Conservation (phyloP, 352 stramenopile species). For the Globisporangium barbulae region DNA sequence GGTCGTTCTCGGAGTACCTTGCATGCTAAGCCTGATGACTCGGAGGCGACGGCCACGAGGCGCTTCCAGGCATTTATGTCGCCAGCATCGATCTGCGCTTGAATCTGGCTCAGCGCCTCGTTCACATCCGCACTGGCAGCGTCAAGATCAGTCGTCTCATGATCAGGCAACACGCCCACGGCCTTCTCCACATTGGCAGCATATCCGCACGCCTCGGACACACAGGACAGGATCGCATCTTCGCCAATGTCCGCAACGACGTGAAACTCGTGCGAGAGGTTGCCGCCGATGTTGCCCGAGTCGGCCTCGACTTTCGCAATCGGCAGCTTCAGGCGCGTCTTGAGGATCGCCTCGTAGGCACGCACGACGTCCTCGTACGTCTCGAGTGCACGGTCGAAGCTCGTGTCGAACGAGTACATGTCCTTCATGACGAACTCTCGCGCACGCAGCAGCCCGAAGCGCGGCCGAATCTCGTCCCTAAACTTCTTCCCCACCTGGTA, state of each 20-base stretch:
- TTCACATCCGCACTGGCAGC: neutral
- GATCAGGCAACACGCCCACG: conserved; percentile 31
- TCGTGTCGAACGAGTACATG: conserved; percentile 88
- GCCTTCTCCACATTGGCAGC: conserved; percentile 89
- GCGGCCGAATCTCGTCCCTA: conserved; percentile 84
- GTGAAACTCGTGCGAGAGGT: conserved; percentile 89
- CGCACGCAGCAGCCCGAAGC: conserved; percentile 79
- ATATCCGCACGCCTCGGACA: conserved; percentile 52
- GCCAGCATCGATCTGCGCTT: conserved; percentile 13
- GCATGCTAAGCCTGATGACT: conserved; percentile 21
- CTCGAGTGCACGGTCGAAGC: conserved; percentile 46
- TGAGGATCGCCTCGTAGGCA: conserved; percentile 79
- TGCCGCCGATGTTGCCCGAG: conserved; percentile 85
- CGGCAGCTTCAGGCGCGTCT: conserved; percentile 54
- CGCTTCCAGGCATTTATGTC: conserved; percentile 28
- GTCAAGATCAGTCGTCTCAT: neutral
- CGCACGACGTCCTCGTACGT: conserved; percentile 79
- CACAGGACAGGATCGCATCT: conserved; percentile 78
- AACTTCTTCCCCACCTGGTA: conserved; percentile 90
- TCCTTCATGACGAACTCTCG: conserved; percentile 92
- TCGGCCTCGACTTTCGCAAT: conserved; percentile 84
- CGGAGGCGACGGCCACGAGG: conserved; percentile 19
- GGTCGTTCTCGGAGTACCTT: conserved; percentile 38
- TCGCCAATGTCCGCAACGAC: conserved; percentile 80
- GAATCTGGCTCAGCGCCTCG: conserved; percentile 18